These are phyloP conservation scores for Pseudozyma thailandica DNA, from an alignment of 1,284 basidiomycete genomes.

Conservation along the genomic window DNA sequence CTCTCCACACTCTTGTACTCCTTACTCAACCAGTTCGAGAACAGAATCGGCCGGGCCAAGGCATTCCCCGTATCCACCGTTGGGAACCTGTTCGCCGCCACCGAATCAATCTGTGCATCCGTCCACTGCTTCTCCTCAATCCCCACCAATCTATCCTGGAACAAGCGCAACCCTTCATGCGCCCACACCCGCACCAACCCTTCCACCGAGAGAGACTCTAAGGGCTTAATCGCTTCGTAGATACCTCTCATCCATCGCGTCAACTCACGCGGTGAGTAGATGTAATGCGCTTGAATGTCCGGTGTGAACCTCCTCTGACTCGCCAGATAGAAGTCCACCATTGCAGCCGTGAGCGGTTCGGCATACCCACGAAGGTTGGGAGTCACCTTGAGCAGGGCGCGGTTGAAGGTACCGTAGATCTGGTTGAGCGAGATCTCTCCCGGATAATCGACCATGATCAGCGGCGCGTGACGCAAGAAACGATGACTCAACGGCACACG, in stretches of 20 bases:
- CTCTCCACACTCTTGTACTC: conserved; percentile 94
- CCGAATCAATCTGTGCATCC: conserved; percentile 87
- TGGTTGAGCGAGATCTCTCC: conserved; percentile 96
- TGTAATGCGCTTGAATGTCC: conserved; percentile 96
- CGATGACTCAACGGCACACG: conserved; percentile 97
- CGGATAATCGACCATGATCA: conserved; percentile 99
- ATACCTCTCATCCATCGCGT: conserved; percentile 98
- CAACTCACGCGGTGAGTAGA: conserved; percentile 98
- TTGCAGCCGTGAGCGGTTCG: conserved; percentile 93
- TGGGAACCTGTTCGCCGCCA: conserved; percentile 88
- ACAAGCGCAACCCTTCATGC: conserved; percentile 94
- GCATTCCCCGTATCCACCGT: conserved; percentile 81
- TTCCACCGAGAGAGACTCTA: conserved; percentile 89
- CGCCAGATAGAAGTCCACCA: conserved; percentile 94
- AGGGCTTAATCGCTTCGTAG: conserved; percentile 92
- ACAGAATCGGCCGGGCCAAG: conserved; percentile 87
- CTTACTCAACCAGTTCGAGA: conserved; percentile 99
- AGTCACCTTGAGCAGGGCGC: conserved; percentile 93
- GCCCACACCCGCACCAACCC: conserved; percentile 98
- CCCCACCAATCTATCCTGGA: conserved; percentile 93
- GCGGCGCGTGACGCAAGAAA: conserved; percentile 95
- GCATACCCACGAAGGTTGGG: conserved; percentile 92
- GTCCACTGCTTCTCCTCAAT: conserved; percentile 76
- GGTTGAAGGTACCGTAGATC: conserved; percentile 99
- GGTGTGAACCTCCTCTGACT: conserved; percentile 95